Conservation (phyloP, 768 basidiomycete genomes). For the Calocybe gangraenosa region DNA sequence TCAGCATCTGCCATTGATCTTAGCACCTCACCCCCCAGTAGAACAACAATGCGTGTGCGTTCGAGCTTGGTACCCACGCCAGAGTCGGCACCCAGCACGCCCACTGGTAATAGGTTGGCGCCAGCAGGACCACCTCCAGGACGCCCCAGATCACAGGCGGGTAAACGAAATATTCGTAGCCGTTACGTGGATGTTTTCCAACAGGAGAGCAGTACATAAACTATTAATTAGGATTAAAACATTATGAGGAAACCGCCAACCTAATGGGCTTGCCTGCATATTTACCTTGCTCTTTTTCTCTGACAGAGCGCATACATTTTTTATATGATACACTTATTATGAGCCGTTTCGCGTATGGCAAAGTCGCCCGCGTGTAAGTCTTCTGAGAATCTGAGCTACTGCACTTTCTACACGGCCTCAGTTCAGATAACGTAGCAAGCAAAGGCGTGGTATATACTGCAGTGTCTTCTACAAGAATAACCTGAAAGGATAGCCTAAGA, state of each 20-base stretch:
- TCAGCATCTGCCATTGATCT: slow-evolving; percentile 65
- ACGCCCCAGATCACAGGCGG: slow-evolving; percentile 53
- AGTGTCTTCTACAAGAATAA: slow-evolving; percentile 49
- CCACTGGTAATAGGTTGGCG: slow-evolving; percentile 39
- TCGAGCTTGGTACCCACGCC: slow-evolving; percentile 59
- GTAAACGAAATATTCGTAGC: slow-evolving; percentile 74
- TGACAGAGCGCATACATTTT: slow-evolving; percentile 2
- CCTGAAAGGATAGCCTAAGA: slow-evolving; percentile 80
- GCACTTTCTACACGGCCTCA: no score
- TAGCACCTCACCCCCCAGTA: slow-evolving; percentile 46
- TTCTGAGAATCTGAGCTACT: no score
- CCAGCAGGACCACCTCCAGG: slow-evolving; percentile 50
- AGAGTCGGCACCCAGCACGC: slow-evolving; percentile 45
- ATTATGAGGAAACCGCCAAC: background rate
- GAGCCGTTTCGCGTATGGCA: no score
- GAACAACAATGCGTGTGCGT: slow-evolving; percentile 51
- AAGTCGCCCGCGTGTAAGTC: no score
- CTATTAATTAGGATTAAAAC: no score
- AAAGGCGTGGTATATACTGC: no score
- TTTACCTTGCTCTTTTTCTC: slow-evolving; percentile 10
- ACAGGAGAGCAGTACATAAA: slow-evolving; percentile 35
- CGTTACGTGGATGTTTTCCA: slow-evolving; percentile 93
- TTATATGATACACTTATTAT: no score
- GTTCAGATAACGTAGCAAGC: no score
- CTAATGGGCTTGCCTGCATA: slow-evolving; percentile 8